These are phyloP conservation scores for Geranomyces michiganensis DNA, from an alignment of 192 early-diverging fungal genomes.

Conservation along the genomic window DNA sequence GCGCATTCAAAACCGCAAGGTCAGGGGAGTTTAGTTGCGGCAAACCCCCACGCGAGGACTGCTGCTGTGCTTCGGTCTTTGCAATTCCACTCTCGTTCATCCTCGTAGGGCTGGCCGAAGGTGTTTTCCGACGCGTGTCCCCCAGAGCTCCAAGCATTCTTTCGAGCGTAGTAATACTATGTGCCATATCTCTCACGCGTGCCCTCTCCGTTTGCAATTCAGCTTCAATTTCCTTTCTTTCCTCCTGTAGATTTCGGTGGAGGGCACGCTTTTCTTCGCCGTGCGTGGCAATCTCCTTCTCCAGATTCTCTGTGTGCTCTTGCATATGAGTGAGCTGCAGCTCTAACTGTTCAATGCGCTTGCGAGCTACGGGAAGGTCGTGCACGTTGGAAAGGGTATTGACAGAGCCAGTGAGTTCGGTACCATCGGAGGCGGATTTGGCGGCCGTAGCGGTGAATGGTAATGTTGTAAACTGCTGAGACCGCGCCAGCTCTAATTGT, in stretches of 20 bases:
- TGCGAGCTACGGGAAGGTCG: slow-evolving; percentile 43
- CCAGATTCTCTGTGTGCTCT: slow-evolving; percentile 55
- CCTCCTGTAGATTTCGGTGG: slow-evolving; percentile 30
- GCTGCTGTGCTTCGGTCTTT: too few relatives aligned
- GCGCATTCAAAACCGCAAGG: neutral
- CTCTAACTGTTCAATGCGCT: slow-evolving; percentile 58
- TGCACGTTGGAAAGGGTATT: neutral
- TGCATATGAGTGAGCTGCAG: slow-evolving; percentile 54
- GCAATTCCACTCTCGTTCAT: too few relatives aligned
- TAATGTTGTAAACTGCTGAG: slow-evolving; percentile 51
- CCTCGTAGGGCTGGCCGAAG: too few relatives aligned
- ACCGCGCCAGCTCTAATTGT: slow-evolving; percentile 50
- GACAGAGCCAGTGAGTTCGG: neutral
- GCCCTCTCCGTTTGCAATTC: slow-evolving; percentile 42
- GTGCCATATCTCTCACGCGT: slow-evolving; percentile 8
- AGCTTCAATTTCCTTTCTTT: slow-evolving; percentile 29
- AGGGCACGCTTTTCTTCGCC: slow-evolving; percentile 34
- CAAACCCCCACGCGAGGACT: too few relatives aligned
- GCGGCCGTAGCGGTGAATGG: slow-evolving; percentile 2
- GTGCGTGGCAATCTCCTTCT: slow-evolving; percentile 38
- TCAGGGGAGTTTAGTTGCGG: neutral
- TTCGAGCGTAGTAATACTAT: neutral
- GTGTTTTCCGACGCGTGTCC: neutral
- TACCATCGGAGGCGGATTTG: neutral
- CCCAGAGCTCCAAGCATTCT: neutral